Evolutionary conservation across 2,329 filamentous ascomycete species (phyloP).

Genomic region (Cordyceps tenuipes): DNA sequence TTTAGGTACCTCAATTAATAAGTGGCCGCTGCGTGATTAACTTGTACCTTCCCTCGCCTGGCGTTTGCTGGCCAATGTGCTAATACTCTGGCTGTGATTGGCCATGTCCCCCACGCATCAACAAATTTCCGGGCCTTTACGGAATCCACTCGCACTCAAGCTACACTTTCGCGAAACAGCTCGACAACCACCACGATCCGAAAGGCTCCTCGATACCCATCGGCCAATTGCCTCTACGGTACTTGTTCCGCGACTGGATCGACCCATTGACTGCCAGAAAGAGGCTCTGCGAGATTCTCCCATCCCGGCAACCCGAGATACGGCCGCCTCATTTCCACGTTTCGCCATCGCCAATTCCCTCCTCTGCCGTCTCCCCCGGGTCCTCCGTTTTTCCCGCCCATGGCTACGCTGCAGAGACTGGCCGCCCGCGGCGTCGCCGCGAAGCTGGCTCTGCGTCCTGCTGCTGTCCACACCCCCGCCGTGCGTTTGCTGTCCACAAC

Average conservation of each 20-base stretch:
- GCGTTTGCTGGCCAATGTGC: not conserved
- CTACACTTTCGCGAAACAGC: conserved; percentile 12
- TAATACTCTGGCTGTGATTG: conserved; percentile 10
- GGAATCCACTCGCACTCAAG: conserved; percentile 9
- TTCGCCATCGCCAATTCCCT: not conserved
- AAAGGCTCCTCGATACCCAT: conserved; percentile 7
- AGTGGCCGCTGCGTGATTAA: not conserved
- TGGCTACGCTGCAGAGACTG: conserved; percentile 67
- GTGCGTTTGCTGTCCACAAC: conserved; percentile 60
- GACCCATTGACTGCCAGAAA: conserved; percentile 11
- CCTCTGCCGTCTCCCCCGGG: conserved; percentile 18
- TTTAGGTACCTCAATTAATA: not conserved
- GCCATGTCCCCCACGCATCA: conserved; percentile 8
- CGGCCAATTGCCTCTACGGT: conserved; percentile 10
- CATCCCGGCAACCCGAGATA: conserved; percentile 20
- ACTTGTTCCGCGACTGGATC: conserved; percentile 7
- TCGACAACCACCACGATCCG: not conserved
- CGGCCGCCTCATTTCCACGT: not conserved
- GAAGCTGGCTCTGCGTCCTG: conserved; percentile 51
- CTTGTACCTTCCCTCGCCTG: not conserved
- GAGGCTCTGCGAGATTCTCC: conserved; percentile 17
- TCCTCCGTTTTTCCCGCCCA: conserved; percentile 33
- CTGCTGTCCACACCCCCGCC: conserved; percentile 27
- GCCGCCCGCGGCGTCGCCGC: conserved; percentile 59
- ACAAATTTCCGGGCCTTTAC: conserved; percentile 10